Evolutionary conservation across 805 yeast species (phyloP).

Genomic region (Ogataea glucozyma): DNA sequence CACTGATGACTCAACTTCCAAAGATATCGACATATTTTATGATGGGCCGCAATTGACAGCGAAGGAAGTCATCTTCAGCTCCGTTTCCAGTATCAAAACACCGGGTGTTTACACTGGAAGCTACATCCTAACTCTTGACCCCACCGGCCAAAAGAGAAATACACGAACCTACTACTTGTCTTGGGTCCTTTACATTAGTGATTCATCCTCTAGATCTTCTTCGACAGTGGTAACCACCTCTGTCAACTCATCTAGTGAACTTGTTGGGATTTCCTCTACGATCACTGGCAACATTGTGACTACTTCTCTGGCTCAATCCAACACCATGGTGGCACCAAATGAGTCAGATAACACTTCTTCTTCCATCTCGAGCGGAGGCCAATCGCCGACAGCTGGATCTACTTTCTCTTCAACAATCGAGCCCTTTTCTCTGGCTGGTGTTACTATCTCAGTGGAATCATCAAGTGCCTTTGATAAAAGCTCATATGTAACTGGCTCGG

Average conservation of each 20-base stretch:
- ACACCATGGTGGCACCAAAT: no score
- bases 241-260: not conserved
- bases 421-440: not conserved
- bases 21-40: constrained; percentile 20
- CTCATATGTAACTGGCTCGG: no score
- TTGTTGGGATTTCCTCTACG: not conserved
- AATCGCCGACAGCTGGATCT: no score
- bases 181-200: constrained; percentile 21
- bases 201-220: constrained; percentile 10
- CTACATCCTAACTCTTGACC: constrained; percentile 25
- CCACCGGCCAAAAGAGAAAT: constrained; percentile 24
- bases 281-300: no score
- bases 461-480: constrained; percentile 12
- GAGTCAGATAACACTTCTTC: no score
- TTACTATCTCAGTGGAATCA: not conserved
- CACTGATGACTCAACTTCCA: constrained; percentile 19
- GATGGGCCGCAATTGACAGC: constrained; percentile 11
- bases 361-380: no score
- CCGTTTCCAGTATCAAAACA: constrained; percentile 23
- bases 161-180: constrained; percentile 24
- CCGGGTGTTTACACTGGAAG: constrained; percentile 24
- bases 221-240: not conserved
- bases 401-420: no score
- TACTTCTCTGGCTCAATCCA: no score
- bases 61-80: constrained; percentile 6